These are phyloP conservation scores for Tolypocladium pustulatum DNA, from an alignment of 2,329 filamentous ascomycete genomes.

Conservation along the genomic window DNA sequence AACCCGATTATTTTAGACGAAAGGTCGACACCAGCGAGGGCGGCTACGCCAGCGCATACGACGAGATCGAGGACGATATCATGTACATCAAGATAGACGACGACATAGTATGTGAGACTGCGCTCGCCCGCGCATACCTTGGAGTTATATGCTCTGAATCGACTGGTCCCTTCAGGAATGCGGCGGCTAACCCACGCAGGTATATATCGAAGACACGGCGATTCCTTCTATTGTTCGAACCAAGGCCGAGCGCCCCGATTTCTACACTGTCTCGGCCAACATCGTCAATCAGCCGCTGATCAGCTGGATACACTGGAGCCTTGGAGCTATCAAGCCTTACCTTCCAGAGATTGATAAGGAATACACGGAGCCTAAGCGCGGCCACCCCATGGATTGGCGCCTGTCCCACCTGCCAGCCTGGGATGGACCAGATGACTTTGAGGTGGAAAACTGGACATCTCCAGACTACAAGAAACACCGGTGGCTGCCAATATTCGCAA, in stretches of 20 bases:
- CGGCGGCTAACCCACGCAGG: neutral
- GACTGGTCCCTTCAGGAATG: neutral
- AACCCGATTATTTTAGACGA: neutral
- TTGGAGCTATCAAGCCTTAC: neutral
- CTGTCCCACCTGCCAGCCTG: neutral
- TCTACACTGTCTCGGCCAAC: neutral
- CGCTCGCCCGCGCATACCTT: neutral
- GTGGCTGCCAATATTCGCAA: neutral
- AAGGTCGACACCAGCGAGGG: neutral
- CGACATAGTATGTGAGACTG: neutral
- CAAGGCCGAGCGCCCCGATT: neutral
- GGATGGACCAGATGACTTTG: neutral
- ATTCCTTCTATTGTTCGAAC: neutral
- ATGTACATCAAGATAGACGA: neutral
- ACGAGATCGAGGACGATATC: neutral
- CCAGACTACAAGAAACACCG: neutral
- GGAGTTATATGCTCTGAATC: too few species aligned
- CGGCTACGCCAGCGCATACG: neutral
- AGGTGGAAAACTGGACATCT: neutral
- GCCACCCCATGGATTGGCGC: neutral
- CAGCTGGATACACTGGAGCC: neutral
- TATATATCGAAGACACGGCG: neutral
- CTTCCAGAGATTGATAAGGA: neutral
- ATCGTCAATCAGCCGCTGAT: neutral
- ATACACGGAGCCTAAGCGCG: neutral